Percentiles rank a stretch among this genome's conserved stretches.
Evolutionary conservation across 73 alveolate genomes (phyloP).

Genomic region (Breviolum minutum): DNA sequence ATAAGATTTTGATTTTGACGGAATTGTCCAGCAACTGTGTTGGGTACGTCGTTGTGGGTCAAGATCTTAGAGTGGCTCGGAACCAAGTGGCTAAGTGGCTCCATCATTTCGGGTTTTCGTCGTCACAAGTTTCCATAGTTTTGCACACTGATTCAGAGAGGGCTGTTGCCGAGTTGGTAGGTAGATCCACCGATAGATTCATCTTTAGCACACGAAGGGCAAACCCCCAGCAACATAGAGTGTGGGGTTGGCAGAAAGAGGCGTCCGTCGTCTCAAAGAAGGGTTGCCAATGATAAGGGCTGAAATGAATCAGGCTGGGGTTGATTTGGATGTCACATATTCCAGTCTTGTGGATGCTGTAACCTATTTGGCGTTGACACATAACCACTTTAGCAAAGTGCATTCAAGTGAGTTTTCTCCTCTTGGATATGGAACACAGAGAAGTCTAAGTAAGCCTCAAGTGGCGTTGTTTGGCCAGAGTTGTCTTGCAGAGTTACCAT

Average conservation of each 20-base stretch:
- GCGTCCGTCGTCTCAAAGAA: background rate
- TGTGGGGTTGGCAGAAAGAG: background rate
- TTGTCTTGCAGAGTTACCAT: background rate
- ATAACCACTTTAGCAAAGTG: background rate
- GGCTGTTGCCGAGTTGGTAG: background rate
- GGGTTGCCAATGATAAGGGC: background rate
- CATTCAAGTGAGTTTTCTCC: background rate
- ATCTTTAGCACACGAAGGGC: background rate
- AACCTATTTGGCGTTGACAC: background rate
- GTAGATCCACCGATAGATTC: background rate
- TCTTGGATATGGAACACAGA: background rate
- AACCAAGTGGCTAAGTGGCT: background rate
- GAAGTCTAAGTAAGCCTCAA: background rate
- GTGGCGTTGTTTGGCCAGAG: background rate
- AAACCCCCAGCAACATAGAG: background rate
- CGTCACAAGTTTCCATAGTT: background rate
- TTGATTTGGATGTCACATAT: background rate
- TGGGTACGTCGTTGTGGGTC: background rate
- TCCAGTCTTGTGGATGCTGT: background rate
- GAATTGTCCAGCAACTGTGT: background rate
- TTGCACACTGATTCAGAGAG: background rate
- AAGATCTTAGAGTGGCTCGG: background rate
- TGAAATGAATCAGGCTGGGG: background rate
- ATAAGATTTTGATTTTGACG: background rate
- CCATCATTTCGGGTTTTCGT: background rate